These are phyloP conservation scores for Botrytis medusae DNA, from an alignment of 2,329 filamentous ascomycete genomes.

Conservation along the genomic window DNA sequence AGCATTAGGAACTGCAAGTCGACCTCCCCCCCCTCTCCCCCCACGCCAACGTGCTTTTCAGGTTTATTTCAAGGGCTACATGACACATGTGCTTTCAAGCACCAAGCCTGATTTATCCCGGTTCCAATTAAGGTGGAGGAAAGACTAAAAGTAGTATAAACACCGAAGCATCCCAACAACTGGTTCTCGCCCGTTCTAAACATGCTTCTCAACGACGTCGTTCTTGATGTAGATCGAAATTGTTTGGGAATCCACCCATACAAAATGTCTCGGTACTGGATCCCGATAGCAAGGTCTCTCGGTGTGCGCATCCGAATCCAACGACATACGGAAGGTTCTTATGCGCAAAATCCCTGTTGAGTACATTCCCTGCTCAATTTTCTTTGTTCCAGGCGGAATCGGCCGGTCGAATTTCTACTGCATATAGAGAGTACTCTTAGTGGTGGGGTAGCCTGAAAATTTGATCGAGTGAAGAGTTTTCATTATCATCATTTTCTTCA, in stretches of 20 bases:
- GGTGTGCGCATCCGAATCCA: background rate
- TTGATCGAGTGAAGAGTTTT: background rate
- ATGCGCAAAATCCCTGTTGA: background rate
- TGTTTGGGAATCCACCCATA: background rate
- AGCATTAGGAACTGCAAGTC: slow-evolving; percentile 1
- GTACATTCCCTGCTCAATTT: background rate
- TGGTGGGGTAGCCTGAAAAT: background rate
- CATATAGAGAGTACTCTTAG: background rate
- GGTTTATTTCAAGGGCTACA: background rate
- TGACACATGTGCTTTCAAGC: background rate
- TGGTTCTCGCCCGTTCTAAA: background rate
- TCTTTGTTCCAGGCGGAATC: background rate
- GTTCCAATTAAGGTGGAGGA: background rate
- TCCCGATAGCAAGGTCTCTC: slow-evolving; percentile 8
- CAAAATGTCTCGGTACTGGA: background rate
- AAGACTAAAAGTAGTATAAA: background rate
- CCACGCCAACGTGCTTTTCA: background rate
- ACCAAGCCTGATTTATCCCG: background rate
- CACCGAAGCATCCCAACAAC: background rate
- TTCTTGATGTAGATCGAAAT: background rate
- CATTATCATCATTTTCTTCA: background rate
- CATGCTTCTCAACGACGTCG: slow-evolving; percentile 14
- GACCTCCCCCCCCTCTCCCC: too few species aligned
- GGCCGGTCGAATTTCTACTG: background rate
- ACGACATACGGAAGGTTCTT: background rate